A percentile compares a stretch with the other conserved stretches of the same genome.
These are phyloP conservation scores for Psilocybe azurescens DNA, from an alignment of 768 basidiomycete species.

Conservation along the genomic window DNA sequence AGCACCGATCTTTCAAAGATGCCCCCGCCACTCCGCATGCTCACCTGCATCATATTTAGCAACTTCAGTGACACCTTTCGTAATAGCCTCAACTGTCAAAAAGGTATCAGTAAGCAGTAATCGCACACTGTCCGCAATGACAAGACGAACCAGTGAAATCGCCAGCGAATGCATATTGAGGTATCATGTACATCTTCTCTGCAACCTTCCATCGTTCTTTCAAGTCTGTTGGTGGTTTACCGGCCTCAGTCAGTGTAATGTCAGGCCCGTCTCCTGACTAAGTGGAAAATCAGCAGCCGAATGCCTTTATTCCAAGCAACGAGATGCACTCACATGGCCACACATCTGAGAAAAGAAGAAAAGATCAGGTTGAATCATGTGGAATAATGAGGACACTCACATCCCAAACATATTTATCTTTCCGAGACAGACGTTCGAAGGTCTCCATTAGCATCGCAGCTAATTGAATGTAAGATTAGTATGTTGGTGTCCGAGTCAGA, in stretches of 20 bases:
- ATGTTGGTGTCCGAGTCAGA: too few relatives aligned
- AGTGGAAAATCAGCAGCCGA: background rate
- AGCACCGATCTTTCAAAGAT: background rate
- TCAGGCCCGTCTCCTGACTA: constrained; percentile 70
- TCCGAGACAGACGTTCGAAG: constrained; percentile 62
- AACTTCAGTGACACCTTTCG: constrained; percentile 65
- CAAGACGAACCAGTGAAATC: constrained; percentile 59
- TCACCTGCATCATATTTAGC: constrained; percentile 65
- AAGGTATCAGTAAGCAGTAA: constrained; percentile 10
- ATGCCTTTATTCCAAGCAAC: background rate
- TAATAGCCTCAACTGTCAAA: constrained; percentile 62
- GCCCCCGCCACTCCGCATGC: constrained; percentile 6
- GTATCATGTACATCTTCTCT: constrained; percentile 72
- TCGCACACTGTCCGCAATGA: background rate
- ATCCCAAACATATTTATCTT: constrained; percentile 82
- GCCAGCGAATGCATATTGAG: constrained; percentile 72
- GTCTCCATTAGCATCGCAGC: constrained; percentile 81
- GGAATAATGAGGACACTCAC: constrained; percentile 42
- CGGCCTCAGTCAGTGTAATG: constrained; percentile 54
- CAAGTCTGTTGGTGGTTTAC: constrained; percentile 55
- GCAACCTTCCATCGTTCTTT: constrained; percentile 68
- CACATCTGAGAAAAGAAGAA: constrained; percentile 48
- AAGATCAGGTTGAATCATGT: background rate
- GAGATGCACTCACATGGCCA: constrained; percentile 55
- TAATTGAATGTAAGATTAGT: constrained; percentile 22